Evolutionary conservation across 2,329 filamentous ascomycete species (phyloP), one percentile per base, ranked within the genome.

Genomic region (Ascochyta rabiei): DNA sequence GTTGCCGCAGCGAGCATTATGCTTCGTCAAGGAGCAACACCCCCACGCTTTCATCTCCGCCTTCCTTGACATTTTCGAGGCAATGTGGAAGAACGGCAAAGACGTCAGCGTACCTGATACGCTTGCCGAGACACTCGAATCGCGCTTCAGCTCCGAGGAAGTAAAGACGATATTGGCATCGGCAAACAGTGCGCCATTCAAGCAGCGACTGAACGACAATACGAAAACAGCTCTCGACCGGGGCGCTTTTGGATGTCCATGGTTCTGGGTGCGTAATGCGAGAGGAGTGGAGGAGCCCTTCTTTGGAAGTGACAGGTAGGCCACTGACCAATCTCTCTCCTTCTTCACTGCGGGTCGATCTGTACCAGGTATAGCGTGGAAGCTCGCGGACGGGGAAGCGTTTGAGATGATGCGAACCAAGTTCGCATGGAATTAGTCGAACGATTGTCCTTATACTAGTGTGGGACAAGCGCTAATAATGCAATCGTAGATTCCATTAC

Each of bases 171-270:
- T 91, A 47, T 61, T 90, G 52, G 68, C 75, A 3, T 84, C 81
- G 0, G 79, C 82, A 0, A 74, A 68, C 6, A 79, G 79, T 19
- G 77, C 80, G 4, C 75, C 82, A 59, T 77, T 75, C 63, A 86
- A 86, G 67, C 73, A 81, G 52, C 74, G 69, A n/a, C 74, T 91
- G 24, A 81, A 82, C 54, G 77, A 74, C 5, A 81, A 81, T 38
- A 92, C 89, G 16, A 79, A 84, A 55, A 80, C 81, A 60, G 88
- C 84, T 0, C 71, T 90, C 15, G 82, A 84, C 33, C 78, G 77
- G 44, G 90, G 89, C 0, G 90, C 89, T 0, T 93, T 90, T 73
- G 90, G 90, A 0, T 85, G 86, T 44, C 90, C 90, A 1, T 93
- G 90, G 89, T 79, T 90, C 56, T 87, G 86, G 82, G 89, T 86